phyloP scores from a whole-genome alignment of 192 early-diverging fungal genomes.

The Podila horticola region DNA sequence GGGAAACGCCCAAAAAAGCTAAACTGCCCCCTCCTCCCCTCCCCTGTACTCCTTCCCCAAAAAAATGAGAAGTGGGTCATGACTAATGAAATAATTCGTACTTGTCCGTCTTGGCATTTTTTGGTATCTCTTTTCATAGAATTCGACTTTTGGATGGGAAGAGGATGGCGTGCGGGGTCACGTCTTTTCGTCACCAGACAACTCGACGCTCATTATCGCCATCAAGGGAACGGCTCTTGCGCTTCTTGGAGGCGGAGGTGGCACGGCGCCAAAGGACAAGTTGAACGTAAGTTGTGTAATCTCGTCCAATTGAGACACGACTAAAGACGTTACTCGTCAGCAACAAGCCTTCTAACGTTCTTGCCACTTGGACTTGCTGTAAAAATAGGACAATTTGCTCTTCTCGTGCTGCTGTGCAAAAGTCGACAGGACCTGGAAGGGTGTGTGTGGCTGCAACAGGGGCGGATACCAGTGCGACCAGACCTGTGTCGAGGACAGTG shows the following conservation, averaged over 20 bases:
- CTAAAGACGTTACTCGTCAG: too few species aligned
- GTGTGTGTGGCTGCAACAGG: conserved; percentile 88
- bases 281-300: conserved; percentile 60
- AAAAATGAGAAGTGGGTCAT: too few species aligned
- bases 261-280: conserved; percentile 78
- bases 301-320: too few species aligned
- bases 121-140: conserved; percentile 38
- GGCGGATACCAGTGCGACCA: conserved; percentile 67
- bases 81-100: too few species aligned
- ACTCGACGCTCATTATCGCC: conserved; percentile 79
- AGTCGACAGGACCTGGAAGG: conserved; percentile 82
- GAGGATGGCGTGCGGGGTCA: conserved; percentile 85
- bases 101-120: background rate
- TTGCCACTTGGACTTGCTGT: background rate
- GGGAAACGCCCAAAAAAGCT: too few species aligned
- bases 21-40: too few species aligned
- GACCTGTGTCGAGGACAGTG: conserved; percentile 66
- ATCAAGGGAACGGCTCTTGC: conserved; percentile 89
- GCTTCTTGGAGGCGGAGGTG: conserved; percentile 71
- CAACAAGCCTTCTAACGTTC: background rate
- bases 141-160: conserved; percentile 78
- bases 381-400: conserved; percentile 83
- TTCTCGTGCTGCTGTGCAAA: conserved; percentile 99
- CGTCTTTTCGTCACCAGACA: conserved; percentile 77
- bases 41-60: too few species aligned